Conservation (phyloP, 352 stramenopile species). For the Globisporangium iwayamae region DNA sequence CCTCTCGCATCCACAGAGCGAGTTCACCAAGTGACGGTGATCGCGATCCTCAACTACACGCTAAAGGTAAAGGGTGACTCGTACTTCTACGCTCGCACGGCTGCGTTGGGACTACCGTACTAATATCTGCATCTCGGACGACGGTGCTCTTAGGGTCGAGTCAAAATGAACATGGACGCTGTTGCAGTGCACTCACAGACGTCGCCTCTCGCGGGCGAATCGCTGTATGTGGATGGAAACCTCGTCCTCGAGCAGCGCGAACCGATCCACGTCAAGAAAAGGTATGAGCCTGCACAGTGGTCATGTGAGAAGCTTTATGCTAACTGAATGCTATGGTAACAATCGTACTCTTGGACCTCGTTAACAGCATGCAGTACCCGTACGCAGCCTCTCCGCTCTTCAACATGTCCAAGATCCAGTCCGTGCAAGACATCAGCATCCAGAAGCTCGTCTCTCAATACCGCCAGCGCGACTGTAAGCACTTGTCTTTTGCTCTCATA, state of each 20-base stretch:
- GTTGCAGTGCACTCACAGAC: constrained; percentile 36
- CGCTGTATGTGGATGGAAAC: constrained; percentile 53
- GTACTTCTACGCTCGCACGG: neutral
- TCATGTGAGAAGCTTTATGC: neutral
- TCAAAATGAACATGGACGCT: constrained; percentile 65
- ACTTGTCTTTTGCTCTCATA: neutral
- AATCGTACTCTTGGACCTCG: neutral
- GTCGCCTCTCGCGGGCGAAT: constrained; percentile 31
- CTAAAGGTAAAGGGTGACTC: constrained; percentile 24
- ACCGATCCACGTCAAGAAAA: constrained; percentile 39
- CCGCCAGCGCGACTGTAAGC: constrained; percentile 48
- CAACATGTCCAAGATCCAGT: constrained; percentile 36
- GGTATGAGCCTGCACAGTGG: constrained; percentile 13
- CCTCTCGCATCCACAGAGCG: constrained; percentile 42
- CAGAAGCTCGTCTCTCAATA: constrained; percentile 33
- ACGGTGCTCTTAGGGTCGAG: constrained; percentile 22
- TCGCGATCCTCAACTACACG: constrained; percentile 65
- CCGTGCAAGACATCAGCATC: constrained; percentile 34
- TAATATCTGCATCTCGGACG: neutral
- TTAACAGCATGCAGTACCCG: constrained; percentile 30
- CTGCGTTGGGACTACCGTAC: neutral
- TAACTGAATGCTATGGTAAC: neutral
- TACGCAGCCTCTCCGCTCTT: constrained; percentile 35
- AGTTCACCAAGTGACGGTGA: constrained; percentile 40
- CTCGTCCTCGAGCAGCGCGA: constrained; percentile 48